A percentile compares a stretch with the other conserved stretches of the same genome.
Conservation (phyloP, 2,329 filamentous ascomycete species). For the Claviceps arundinis region DNA sequence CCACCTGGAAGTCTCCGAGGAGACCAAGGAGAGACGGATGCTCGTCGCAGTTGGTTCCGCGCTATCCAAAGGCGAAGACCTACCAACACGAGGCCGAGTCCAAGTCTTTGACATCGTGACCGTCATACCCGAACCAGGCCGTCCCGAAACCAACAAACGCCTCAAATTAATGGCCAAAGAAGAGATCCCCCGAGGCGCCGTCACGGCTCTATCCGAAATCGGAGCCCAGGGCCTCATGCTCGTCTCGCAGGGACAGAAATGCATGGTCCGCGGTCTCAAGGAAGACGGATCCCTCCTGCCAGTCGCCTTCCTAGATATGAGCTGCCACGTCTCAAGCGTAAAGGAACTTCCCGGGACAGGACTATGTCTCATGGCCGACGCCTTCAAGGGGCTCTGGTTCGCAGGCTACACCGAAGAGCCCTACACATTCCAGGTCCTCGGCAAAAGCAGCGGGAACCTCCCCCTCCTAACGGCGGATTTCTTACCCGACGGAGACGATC, state of each 20-base stretch:
- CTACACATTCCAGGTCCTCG: slow-evolving; percentile 87
- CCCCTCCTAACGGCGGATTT: slow-evolving; percentile 78
- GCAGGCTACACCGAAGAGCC: slow-evolving; percentile 93
- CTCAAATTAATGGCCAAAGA: slow-evolving; percentile 81
- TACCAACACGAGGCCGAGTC: slow-evolving; percentile 70
- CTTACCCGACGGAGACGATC: slow-evolving; percentile 67
- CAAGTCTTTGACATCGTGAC: slow-evolving; percentile 86
- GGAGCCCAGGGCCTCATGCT: slow-evolving; percentile 81
- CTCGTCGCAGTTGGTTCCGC: slow-evolving; percentile 78
- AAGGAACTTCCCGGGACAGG: slow-evolving; percentile 76
- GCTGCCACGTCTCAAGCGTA: slow-evolving; percentile 76
- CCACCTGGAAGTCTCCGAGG: slow-evolving; percentile 79
- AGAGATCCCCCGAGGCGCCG: slow-evolving; percentile 79
- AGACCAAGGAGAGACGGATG: slow-evolving; percentile 72
- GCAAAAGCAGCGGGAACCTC: slow-evolving; percentile 67
- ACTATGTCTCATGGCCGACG: slow-evolving; percentile 77
- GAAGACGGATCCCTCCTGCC: slow-evolving; percentile 87
- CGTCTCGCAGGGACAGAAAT: slow-evolving; percentile 89
- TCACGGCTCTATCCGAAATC: slow-evolving; percentile 74
- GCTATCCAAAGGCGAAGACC: slow-evolving; percentile 77
- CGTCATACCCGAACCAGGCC: slow-evolving; percentile 78
- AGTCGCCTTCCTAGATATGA: slow-evolving; percentile 96
- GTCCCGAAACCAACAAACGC: slow-evolving; percentile 72
- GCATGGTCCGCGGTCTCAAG: slow-evolving; percentile 90
- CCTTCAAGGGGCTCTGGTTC: slow-evolving; percentile 90